Evolutionary conservation across 2,329 filamentous ascomycete genomes (phyloP), one percentile per base, ranked within the genome.

Genomic region (Xylaria sp.): DNA sequence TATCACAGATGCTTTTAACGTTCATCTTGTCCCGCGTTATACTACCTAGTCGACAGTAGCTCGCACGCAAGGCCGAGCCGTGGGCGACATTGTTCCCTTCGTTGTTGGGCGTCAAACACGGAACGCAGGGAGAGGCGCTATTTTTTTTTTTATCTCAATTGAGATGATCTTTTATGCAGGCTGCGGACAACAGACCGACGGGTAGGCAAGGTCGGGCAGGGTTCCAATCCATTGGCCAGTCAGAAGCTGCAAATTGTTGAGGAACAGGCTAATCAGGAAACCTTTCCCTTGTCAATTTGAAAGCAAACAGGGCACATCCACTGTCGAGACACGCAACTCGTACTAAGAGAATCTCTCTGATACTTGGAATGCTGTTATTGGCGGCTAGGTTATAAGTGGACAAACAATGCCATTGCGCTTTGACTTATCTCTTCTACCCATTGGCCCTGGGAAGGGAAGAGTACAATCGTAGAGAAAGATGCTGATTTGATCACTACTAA

Each of bases 81-180:
- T 58, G 39, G 62, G 62, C 46, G 46, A 52, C 50, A 39, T 64
- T 64, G 10, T 44, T 34, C 55, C 62, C 59, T 34, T 56, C 28
- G 39, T 69, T 72, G 75, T 78, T 75, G 76, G 76, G 76, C 76
- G 75, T 77, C 74, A 73, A 75, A 72, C 69, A 70, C 68, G 71
- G 65, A 66, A 65, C 60, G 50, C 50, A 54, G 41, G 63, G 61
- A 67, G 57, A 28, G 52, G 34, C 34, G 34, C 34, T 37, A 37
- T 37, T 37, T 37, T 37, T 37, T 37, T 37, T 37, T 37, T 6
- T 34, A 64, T 51, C 28, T 62, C 56, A 39, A 63, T 59, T 39
- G 44, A 55, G 61, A 55, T 37, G 55, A 67, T 67, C 65, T 63
- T 50, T 60, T 37, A 62, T 67, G 69, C 69, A 67, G 63, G 59